Base-by-base conservation (phyloP, 2,329 filamentous ascomycete species). In the Diaporthe vexans region DNA sequence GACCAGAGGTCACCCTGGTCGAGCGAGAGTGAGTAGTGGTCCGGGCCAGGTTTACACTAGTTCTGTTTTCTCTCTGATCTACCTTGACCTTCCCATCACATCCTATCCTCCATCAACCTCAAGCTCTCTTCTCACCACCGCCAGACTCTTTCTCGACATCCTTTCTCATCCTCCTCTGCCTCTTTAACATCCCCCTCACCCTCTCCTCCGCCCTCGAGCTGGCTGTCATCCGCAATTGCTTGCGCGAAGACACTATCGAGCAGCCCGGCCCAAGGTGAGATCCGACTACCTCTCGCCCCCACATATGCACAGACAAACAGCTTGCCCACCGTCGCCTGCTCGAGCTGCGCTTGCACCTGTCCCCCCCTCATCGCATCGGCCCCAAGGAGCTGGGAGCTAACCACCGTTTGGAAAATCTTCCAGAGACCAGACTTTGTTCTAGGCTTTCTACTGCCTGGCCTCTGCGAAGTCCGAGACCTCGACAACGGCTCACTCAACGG, bases 51-150 rank as follows among this genome's bases (percentile, higher is more conserved):
- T 67, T 70, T 74, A 71, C 74, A 56, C 48, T 59, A 65, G 63
- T 58, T 73, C 70, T 71, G 46, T 74, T 75, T 72, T 74, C 72
- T 74, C 72, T 74, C 71, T 75, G 72, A 75, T 74, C 68, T 72
- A 72, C 68, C 74, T 72, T 43, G 74, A 72, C 74, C 67, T 75
- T 52, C 73, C 72, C 58, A 48, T 71, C 68, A 74, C 48, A 61
- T 52, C 57, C 63, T 67, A 57, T 72, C 70, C 57, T 72, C 70
- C 46, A 56, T 72, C 70, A 72, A 72, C 70, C 70, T 72, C 70
- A 72, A 72, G 57, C 57, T 72, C 70, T 72, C 70, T 54, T 72
- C 70, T 72, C 70, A 72, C 57, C 54, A 72, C 70, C 57, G 70
- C 70, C 54, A 63, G 48, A 54, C 35, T 46, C 26, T 24, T 72